phyloP scores from a whole-genome alignment of 2,329 filamentous ascomycete species.

The Chalaropsis ovoidea region DNA sequence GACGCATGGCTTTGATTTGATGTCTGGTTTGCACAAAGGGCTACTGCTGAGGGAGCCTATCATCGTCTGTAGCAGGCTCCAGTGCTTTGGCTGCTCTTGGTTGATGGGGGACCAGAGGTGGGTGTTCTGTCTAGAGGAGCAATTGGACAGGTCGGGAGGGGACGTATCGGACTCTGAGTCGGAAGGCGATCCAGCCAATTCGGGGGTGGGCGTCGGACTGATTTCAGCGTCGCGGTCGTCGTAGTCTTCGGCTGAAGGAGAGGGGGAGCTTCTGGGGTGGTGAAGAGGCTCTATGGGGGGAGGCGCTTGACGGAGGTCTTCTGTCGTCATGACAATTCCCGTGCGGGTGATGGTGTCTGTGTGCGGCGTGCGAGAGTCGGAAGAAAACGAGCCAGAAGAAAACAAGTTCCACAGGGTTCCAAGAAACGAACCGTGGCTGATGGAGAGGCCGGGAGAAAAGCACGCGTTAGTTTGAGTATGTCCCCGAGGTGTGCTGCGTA shows the following conservation, averaged over 20 bases:
- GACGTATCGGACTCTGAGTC: neutral
- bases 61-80: neutral
- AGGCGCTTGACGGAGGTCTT: neutral
- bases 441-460: neutral
- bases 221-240: neutral
- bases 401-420: neutral
- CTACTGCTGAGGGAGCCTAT: neutral
- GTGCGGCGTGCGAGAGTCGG: neutral
- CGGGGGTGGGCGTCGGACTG: neutral
- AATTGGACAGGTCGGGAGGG: neutral
- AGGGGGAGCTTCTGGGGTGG: neutral
- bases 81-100: neutral
- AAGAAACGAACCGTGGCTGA: neutral
- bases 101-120: neutral
- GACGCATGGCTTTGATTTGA: neutral
- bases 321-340: neutral
- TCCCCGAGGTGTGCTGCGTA: neutral
- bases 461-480: neutral
- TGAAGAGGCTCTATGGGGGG: neutral
- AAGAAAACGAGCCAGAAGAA: slow-evolving; percentile 6
- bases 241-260: neutral
- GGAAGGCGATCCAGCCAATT: neutral
- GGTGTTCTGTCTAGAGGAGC: neutral
- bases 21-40: neutral
- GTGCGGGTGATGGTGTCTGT: neutral